These are phyloP conservation scores for Penicillium pancosmium DNA, from an alignment of 495 filamentous ascomycete species.

Conservation along the genomic window DNA sequence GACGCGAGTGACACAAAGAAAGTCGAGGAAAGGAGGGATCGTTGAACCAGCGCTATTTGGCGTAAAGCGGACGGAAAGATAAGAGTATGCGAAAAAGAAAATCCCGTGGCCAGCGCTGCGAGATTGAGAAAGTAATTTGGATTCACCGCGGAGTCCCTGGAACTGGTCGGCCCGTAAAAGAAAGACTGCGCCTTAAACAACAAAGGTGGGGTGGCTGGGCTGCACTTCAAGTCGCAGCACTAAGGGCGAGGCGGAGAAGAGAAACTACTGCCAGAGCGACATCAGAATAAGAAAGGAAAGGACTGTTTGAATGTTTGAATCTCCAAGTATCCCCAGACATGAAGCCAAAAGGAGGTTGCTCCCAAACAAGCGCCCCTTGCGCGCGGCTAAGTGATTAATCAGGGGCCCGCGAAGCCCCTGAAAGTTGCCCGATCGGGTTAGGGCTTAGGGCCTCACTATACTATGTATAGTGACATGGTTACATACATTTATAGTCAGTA, in stretches of 20 bases:
- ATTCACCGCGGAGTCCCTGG: slow-evolving; percentile 11
- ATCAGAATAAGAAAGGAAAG: slow-evolving; percentile 22
- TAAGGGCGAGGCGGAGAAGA: slow-evolving; percentile 18
- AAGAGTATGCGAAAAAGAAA: slow-evolving; percentile 2
- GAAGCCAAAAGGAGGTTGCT: slow-evolving; percentile 40
- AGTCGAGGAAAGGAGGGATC: slow-evolving; percentile 23
- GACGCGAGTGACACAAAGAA: slow-evolving; percentile 16
- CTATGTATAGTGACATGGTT: neutral
- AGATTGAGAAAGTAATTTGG: slow-evolving; percentile 8
- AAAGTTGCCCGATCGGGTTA: slow-evolving; percentile 15
- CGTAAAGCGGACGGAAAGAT: neutral
- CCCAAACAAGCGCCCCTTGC: slow-evolving; percentile 47
- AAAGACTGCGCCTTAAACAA: slow-evolving; percentile 31
- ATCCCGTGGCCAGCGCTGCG: neutral
- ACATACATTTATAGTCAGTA: neutral
- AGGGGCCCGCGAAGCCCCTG: slow-evolving; percentile 25
- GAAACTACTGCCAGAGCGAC: slow-evolving; percentile 41
- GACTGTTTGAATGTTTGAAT: slow-evolving; percentile 17
- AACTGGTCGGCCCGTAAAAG: slow-evolving; percentile 21
- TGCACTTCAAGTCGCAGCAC: slow-evolving; percentile 29
- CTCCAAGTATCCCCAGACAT: slow-evolving; percentile 36
- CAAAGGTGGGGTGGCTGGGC: slow-evolving; percentile 31
- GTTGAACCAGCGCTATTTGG: slow-evolving; percentile 13
- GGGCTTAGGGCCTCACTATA: slow-evolving; percentile 19
- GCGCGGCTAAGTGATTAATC: slow-evolving; percentile 39